Conservation (phyloP, 2,329 filamentous ascomycete genomes). For the Tolypocladium amazonense region DNA sequence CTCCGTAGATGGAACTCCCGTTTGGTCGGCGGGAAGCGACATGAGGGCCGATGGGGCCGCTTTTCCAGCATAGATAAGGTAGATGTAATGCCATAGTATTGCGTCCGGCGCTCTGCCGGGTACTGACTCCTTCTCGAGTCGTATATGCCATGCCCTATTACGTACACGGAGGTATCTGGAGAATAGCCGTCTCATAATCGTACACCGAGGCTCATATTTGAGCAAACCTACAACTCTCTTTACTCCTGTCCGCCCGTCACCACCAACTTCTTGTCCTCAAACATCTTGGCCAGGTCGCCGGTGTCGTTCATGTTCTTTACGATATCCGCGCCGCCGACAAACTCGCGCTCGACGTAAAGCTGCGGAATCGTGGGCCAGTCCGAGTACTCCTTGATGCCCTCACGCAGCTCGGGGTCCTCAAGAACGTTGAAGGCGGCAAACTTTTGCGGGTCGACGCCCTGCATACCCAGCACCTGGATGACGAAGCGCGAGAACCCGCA, state of each 20-base stretch:
- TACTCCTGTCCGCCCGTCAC: constrained; percentile 36
- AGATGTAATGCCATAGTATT: neutral
- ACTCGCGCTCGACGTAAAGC: constrained; percentile 90
- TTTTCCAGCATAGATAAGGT: constrained; percentile 32
- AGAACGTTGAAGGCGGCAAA: constrained; percentile 98
- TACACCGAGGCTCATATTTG: constrained; percentile 7
- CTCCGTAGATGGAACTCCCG: constrained; percentile 49
- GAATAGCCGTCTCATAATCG: constrained; percentile 4
- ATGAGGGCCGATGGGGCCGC: constrained; percentile 70
- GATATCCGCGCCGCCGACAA: constrained; percentile 96
- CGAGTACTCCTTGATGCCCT: constrained; percentile 96
- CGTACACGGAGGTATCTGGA: neutral
- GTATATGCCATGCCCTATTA: neutral
- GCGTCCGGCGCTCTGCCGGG: neutral
- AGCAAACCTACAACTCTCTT: constrained; percentile 15
- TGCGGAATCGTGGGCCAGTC: constrained; percentile 99
- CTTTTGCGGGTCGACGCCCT: constrained; percentile 90
- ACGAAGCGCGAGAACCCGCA: constrained; percentile 93
- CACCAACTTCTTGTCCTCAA: constrained; percentile 88
- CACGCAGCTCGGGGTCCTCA: constrained; percentile 77
- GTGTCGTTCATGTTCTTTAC: constrained; percentile 95
- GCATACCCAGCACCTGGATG: constrained; percentile 88
- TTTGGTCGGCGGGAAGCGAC: constrained; percentile 89
- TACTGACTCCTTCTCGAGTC: neutral
- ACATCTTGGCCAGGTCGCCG: constrained; percentile 80